Evolutionary conservation across 192 early-diverging fungal species (phyloP), one percentile per base, ranked within the genome.

Genomic region (Oehlia diaphana): DNA sequence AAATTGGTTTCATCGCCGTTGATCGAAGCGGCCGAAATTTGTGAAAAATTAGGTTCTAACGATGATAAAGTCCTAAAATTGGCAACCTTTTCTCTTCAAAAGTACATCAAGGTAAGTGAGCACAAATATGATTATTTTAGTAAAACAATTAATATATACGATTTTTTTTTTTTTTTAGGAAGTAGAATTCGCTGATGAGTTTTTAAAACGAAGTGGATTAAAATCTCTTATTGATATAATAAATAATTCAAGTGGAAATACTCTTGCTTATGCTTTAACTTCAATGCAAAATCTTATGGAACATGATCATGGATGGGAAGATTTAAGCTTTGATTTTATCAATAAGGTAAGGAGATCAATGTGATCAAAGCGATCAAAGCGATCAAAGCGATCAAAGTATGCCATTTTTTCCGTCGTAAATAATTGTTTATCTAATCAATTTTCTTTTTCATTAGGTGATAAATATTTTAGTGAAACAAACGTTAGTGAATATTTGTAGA

Each of bases 231-330:
- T 92, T 63, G 87, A 88, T 19, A 83, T 88, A 62, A 91, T 93
- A 62, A 87, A 87, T 69, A 88, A 86, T 35, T 70, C 83, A 2
- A 83, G 79, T 78, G 92, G 92, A 14, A 93, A 93, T 72, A 93
- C 91, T 5, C 80, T 93, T 6, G 92, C 92, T 9, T 93, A 93
- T 84, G 92, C 92, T 4, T 80, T 93, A 64, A 88, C 86, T 49
- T 89, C 92, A 2, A 82, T 93, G 65, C 81, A 83, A 37, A 88
- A 87, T n/a, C 79, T 93, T 16, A 88, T 92, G 88, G 92, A 93
- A 47, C 91, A 92, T 77, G 84, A 92, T 64, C 80, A 82, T 9
- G 90, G 90, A 3, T 92, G 92, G 92, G 91, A 90, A 2, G 65
- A 81, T 19, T 82, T 92, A 21, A 79, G 76, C 21, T 77, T 62